Evolutionary conservation across 257 asterid species (phyloP), one percentile per base, ranked within the genome.

Genomic region (Eustoma russellianum): DNA sequence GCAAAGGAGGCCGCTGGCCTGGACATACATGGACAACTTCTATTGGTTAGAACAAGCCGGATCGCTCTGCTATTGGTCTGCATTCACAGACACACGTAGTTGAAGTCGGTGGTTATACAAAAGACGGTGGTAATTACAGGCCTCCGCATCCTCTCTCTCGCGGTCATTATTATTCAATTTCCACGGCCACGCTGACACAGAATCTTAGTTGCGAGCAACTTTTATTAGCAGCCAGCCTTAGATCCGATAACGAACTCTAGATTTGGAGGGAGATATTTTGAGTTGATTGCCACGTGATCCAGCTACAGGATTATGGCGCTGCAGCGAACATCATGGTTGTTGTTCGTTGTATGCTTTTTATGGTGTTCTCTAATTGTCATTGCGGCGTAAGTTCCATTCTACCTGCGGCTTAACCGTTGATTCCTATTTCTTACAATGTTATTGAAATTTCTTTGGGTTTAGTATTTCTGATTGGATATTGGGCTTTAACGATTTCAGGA

Each of bases 341-440:
- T 79, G 68, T 44, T 81, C 44, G 24, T 88, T 28, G 45, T 78
- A 41, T 92, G 78, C 71, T 56, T 78, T 46, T 51, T 67, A 6
- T 79, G 83, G 34, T 76, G 63, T 64, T 74, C 48, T 49, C 52
- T 85, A 53, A 63, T 79, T 18, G 81, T 79, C 90, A 62, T 77
- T 76, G 86, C 94, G 17, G 95, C 95, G 99, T 92, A 76, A 64
- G 98, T 68, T 44, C 5, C 3, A 9, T 7, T 28, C 15, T 12
- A 30, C 33, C 17, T 51, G 57, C 9, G 43, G 1, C 12, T 60
- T 50, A 7, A 38, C 3, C 28, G 38, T 60, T 15, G 9, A 4
- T 9, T 40, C 17, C 2, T 9, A 0, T 8, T 1, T 0, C 17
- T 13, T 28, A 2, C 33, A 9, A 47, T 17, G 11, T 14, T 48